Percentiles rank a stretch among this genome's conserved stretches.
phyloP scores from a whole-genome alignment of 2,329 filamentous ascomycete species.

The Fusarium neocosmosporiellum region DNA sequence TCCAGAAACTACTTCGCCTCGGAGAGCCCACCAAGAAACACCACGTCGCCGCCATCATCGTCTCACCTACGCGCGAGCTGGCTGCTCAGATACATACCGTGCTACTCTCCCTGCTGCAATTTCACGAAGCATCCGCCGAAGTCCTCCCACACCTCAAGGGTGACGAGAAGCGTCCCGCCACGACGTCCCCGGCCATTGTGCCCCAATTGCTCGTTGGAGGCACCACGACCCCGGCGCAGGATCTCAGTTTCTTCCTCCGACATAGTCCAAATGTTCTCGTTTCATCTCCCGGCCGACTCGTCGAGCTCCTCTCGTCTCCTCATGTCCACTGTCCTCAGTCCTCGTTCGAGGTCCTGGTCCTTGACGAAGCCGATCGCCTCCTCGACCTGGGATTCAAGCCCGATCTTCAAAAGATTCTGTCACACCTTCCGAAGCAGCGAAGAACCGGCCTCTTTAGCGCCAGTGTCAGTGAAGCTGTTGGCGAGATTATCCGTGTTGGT shows the following conservation, averaged over 20 bases:
- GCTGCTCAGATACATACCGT: constrained; percentile 91
- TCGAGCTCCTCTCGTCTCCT: constrained; percentile 86
- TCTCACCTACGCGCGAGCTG: constrained; percentile 91
- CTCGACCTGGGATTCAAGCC: constrained; percentile 95
- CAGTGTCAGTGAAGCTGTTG: constrained; percentile 93
- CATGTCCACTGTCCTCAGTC: constrained; percentile 90
- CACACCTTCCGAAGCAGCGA: constrained; percentile 88
- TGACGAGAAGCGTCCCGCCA: constrained; percentile 65
- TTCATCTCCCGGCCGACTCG: constrained; percentile 87
- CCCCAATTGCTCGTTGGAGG: constrained; percentile 92
- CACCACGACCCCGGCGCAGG: constrained; percentile 81
- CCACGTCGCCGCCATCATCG: constrained; percentile 89
- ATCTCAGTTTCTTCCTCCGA: constrained; percentile 85
- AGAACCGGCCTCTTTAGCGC: constrained; percentile 95
- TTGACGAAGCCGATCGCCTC: constrained; percentile 94
- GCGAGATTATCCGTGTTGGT: constrained; percentile 91
- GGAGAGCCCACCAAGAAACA: constrained; percentile 89
- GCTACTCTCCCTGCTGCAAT: constrained; percentile 79
- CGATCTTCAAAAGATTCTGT: constrained; percentile 86
- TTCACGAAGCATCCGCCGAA: constrained; percentile 83
- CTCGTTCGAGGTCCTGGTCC: constrained; percentile 89
- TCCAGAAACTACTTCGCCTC: constrained; percentile 82
- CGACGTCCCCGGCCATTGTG: constrained; percentile 68
- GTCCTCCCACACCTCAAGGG: constrained; percentile 65
- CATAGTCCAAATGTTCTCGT: constrained; percentile 89